A percentile compares a stretch with the other conserved stretches of the same genome.
Evolutionary conservation across 805 yeast species (phyloP).

Genomic region (Kuraishia ogatae): DNA sequence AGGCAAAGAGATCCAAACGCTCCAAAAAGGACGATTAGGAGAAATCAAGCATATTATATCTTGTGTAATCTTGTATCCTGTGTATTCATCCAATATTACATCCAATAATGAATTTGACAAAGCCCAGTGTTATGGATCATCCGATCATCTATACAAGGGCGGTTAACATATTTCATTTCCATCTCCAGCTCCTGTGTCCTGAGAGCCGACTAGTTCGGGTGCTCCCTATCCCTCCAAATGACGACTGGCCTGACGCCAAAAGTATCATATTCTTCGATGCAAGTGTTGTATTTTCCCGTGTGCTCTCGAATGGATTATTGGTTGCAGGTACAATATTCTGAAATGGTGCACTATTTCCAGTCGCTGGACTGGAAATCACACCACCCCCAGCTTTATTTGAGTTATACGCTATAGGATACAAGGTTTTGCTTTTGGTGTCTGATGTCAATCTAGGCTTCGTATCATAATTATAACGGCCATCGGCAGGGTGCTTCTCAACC

Average conservation of each 20-base stretch:
- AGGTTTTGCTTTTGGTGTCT: no score
- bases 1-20: slow-evolving; percentile 9
- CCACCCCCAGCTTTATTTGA: not conserved
- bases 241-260: not conserved
- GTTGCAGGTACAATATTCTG: no score
- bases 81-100: not conserved
- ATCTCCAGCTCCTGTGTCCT: not conserved
- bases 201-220: not conserved
- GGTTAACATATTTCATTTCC: not conserved
- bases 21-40: slow-evolving; percentile 4
- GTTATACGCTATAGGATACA: not conserved
- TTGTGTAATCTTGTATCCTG: not conserved
- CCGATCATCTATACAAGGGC: no score
- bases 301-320: not conserved
- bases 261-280: not conserved
- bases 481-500: not conserved
- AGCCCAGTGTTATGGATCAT: no score
- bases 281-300: not conserved
- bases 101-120: no score
- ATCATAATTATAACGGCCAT: no score
- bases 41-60: not conserved
- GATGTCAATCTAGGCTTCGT: no score
- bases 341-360: no score
- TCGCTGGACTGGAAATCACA: no score
- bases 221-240: not conserved